phyloP scores from a whole-genome alignment of 768 basidiomycete genomes.

The Guyanaporus albipodus region DNA sequence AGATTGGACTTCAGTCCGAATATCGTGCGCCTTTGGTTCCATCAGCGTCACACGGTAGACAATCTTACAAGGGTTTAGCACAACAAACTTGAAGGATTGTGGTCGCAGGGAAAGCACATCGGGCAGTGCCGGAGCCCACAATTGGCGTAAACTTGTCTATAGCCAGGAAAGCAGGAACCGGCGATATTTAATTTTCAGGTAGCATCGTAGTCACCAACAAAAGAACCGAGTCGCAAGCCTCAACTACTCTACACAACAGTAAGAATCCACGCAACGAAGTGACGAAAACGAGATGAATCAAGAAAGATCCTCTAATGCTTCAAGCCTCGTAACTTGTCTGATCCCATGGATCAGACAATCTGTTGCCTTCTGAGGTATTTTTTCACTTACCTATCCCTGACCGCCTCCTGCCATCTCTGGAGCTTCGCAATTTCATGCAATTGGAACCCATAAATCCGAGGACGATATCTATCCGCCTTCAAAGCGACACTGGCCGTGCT shows the following conservation, averaged over 20 bases:
- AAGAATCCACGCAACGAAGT: conserved; percentile 2
- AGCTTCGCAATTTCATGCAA: conserved; percentile 90
- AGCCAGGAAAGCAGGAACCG: no score
- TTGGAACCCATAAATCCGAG: conserved; percentile 96
- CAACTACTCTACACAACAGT: conserved; percentile 7
- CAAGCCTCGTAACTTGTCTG: conserved; percentile 49
- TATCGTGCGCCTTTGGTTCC: no score
- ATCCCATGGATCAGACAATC: conserved; percentile 5
- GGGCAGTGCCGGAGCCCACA: no score
- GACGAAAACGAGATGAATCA: conserved; percentile 9
- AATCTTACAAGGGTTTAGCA: no score
- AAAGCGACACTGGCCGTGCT: conserved; percentile 80
- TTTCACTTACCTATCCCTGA: conserved; percentile 65
- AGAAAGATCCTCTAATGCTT: conserved; percentile 40
- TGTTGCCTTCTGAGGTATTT: not conserved
- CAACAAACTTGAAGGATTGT: no score
- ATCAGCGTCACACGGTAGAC: no score
- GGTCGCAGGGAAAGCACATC: no score
- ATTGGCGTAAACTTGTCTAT: no score
- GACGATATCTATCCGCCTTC: conserved; percentile 90
- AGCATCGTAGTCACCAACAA: not conserved
- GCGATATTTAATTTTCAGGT: no score
- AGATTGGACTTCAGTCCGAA: no score
- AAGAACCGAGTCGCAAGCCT: no score
- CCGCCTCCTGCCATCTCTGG: conserved; percentile 94